Evolutionary conservation across 164 flowering plant species (phyloP), one percentile per base, ranked within the genome.

Genomic region (Vitis amurensis): DNA sequence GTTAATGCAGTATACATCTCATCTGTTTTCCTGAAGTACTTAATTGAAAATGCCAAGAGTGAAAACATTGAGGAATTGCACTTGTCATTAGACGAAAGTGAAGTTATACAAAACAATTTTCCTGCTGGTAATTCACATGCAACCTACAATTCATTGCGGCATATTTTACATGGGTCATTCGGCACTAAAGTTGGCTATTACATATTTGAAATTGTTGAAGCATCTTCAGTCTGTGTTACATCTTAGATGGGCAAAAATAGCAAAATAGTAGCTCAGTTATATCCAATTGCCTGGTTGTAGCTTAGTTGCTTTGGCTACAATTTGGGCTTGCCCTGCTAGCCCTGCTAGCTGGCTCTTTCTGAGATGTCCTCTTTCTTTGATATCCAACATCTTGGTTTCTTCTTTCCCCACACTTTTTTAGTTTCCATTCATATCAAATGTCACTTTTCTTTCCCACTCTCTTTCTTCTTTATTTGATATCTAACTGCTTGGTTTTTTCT

Each of bases 1-100:
- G 74, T 89, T 48, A 95, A 91, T 86, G 96, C 97, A 31, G 81
- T 85, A 67, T 86, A 88, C 72, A 60, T 93, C 61, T 89, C 93
- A 23, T 89, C 98, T 13, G 81, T 87, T 53, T 95, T 95, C 73
- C 78, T 93, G 74, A 95, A 93, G 83, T 80, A 86, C 79, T 72
- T 85, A n/a, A 84, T 95, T 67, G 98, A 95, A 81, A 90, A 84
- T 82, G 76, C 92, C 48, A 85, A 84, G 71, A 88, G 84, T 53
- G 88, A 83, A 61, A 80, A 73, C 71, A 70, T 84, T 69, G 88
- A 82, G 61, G 97, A 95, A 64, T 80, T 95, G 59, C 76, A 82
- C 80, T 79, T 91, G 12, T 85, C 81, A 13, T 73, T 93, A 27
- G 89, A 84, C 73, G 91, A 83, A 78, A 89, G 68, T 67, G 98